Percentiles rank a stretch among this genome's conserved stretches.
These are phyloP conservation scores for Globisporangium echinulatum DNA, from an alignment of 352 stramenopile species.

Conservation along the genomic window DNA sequence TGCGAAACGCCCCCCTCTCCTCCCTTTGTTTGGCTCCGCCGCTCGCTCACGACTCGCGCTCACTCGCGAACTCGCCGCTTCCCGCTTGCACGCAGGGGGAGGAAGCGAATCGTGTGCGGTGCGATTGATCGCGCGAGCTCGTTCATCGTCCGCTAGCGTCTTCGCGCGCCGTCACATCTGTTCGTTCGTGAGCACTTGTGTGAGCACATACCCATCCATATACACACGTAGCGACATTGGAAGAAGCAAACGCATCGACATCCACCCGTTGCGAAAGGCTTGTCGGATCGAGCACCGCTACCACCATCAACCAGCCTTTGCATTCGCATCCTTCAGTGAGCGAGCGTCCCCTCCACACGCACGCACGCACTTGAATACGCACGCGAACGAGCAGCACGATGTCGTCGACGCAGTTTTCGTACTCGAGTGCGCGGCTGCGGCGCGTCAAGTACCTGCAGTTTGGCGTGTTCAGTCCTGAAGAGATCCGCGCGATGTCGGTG, in stretches of 20 bases:
- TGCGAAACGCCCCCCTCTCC: background rate
- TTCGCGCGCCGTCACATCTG: background rate
- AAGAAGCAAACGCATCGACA: background rate
- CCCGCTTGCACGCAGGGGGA: slow-evolving; percentile 28
- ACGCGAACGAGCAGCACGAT: slow-evolving; percentile 18
- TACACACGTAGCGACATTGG: too few relatives aligned
- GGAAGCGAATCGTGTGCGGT: slow-evolving; percentile 7
- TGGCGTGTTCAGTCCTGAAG: slow-evolving; percentile 96
- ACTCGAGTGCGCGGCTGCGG: slow-evolving; percentile 91
- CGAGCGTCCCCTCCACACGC: background rate
- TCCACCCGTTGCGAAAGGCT: background rate
- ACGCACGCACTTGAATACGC: background rate
- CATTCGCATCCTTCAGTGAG: too few relatives aligned
- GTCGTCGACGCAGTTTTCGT: slow-evolving; percentile 92
- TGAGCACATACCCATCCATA: too few relatives aligned
- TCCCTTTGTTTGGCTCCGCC: slow-evolving; percentile 1
- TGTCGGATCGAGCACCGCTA: too few relatives aligned
- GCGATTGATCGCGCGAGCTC: background rate
- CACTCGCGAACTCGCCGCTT: slow-evolving; percentile 74
- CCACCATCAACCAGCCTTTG: too few relatives aligned
- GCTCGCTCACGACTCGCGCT: slow-evolving; percentile 12
- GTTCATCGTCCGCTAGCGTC: background rate
- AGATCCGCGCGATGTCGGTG: slow-evolving; percentile 95
- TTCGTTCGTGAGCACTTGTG: background rate
- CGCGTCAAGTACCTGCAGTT: slow-evolving; percentile 98